Evolutionary conservation across 768 basidiomycete species (phyloP).

Genomic region (Kwoniella botswanensis): DNA sequence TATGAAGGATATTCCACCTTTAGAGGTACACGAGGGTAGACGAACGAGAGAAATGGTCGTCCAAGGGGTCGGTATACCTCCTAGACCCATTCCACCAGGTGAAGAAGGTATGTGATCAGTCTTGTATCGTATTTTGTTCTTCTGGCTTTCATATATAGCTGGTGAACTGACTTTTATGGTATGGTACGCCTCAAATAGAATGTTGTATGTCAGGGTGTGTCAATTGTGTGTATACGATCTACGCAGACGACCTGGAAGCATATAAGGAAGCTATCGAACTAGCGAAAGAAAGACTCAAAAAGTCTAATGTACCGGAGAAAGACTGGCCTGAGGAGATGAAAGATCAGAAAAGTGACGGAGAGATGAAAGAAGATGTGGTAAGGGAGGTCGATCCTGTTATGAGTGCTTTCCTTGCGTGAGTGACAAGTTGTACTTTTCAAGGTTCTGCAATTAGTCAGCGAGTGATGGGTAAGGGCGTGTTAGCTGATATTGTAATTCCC

Average conservation of each 20-base stretch:
- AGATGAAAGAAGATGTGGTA: constrained; percentile 23
- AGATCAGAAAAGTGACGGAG: constrained; percentile 31
- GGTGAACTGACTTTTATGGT: background rate
- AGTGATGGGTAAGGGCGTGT: too few species aligned
- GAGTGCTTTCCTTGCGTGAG: constrained; percentile 70
- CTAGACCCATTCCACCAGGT: constrained; percentile 52
- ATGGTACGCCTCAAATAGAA: constrained; percentile 61
- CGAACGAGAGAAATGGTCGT: constrained; percentile 27
- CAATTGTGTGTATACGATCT: constrained; percentile 86
- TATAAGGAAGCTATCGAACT: constrained; percentile 67
- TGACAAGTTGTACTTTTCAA: background rate
- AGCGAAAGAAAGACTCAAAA: constrained; percentile 64
- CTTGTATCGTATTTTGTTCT: background rate
- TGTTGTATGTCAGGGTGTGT: constrained; percentile 96
- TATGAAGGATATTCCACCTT: constrained; percentile 32
- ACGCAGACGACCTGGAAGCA: constrained; percentile 71
- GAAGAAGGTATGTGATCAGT: constrained; percentile 51
- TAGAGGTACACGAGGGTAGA: background rate
- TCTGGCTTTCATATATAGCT: background rate
- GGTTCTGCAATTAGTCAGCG: too few species aligned
- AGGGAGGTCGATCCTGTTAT: constrained; percentile 60
- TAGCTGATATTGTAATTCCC: too few species aligned
- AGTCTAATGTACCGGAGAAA: constrained; percentile 63
- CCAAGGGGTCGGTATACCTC: constrained; percentile 48
- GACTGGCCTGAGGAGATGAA: constrained; percentile 68